Conservation (phyloP, 257 asterid genomes). For the Fraxinus anomala region DNA sequence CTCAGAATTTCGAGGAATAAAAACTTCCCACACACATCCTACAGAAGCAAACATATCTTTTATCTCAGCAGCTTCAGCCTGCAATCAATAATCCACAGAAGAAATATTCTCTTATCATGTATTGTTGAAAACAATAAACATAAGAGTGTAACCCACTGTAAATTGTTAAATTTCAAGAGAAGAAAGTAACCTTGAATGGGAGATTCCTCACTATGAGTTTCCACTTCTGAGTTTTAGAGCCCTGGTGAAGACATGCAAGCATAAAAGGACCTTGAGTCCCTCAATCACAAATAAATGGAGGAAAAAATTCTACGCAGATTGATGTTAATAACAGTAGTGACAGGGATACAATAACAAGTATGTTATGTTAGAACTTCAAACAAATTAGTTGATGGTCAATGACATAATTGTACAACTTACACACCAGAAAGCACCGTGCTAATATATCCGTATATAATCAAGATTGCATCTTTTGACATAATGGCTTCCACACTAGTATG, state of each 20-base stretch:
- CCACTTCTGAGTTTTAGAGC: conserved; percentile 91
- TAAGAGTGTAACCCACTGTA: neutral
- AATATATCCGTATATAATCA: neutral
- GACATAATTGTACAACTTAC: neutral
- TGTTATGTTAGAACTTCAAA: neutral
- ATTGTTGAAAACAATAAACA: neutral
- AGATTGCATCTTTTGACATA: neutral
- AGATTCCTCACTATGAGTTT: conserved; percentile 91
- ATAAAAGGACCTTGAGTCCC: conserved; percentile 1
- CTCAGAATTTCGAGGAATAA: conserved; percentile 80
- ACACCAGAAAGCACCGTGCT: neutral
- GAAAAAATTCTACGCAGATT: neutral
- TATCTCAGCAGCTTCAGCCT: conserved; percentile 76
- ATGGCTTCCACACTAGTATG: neutral
- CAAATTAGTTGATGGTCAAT: neutral
- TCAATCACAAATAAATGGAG: neutral
- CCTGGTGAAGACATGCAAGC: conserved; percentile 53
- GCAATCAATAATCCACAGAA: conserved; percentile 35
- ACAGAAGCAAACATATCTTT: conserved; percentile 68
- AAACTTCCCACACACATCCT: conserved; percentile 91
- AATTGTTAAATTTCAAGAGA: conserved; percentile 8
- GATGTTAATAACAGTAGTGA: neutral
- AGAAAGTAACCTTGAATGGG: conserved; percentile 78
- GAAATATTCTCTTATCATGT: conserved; percentile 18
- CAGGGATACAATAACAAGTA: neutral